Conservation (phyloP, 495 filamentous ascomycete species). For the Barbatosphaeria neglecta region DNA sequence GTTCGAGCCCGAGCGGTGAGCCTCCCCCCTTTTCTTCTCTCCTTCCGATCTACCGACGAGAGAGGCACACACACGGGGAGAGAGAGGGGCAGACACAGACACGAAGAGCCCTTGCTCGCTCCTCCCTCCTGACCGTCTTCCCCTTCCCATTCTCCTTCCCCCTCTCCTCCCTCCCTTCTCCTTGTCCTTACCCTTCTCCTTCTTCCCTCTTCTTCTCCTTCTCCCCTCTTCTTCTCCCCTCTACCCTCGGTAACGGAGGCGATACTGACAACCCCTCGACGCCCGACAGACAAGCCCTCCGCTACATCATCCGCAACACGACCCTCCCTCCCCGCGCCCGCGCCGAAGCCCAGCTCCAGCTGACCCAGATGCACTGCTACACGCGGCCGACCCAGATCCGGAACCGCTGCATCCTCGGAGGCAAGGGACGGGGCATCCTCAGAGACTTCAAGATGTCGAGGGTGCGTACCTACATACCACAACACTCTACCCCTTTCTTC, state of each 20-base stretch:
- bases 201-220: too few species aligned
- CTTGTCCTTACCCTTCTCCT: too few species aligned
- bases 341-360: conserved; percentile 81
- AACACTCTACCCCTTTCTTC: neutral
- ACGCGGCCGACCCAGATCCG: conserved; percentile 86
- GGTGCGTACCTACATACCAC: conserved; percentile 42
- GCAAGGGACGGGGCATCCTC: conserved; percentile 74
- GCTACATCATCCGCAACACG: conserved; percentile 89
- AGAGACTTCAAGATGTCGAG: conserved; percentile 82
- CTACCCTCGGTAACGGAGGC: too few species aligned
- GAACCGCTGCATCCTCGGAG: conserved; percentile 83
- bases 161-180: too few species aligned
- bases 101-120: neutral
- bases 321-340: conserved; percentile 67
- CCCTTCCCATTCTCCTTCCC: too few species aligned
- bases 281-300: conserved; percentile 72
- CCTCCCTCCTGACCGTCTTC: too few species aligned
- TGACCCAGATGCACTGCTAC: conserved; percentile 89
- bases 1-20: conserved; percentile 74
- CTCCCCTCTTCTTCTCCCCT: too few species aligned
- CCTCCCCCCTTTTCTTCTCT: neutral
- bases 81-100: neutral
- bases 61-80: too few species aligned
- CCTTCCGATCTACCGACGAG: neutral
- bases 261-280: too few species aligned